Base-by-base conservation (phyloP, 805 yeast genomes). In the Pichia manshurica region DNA sequence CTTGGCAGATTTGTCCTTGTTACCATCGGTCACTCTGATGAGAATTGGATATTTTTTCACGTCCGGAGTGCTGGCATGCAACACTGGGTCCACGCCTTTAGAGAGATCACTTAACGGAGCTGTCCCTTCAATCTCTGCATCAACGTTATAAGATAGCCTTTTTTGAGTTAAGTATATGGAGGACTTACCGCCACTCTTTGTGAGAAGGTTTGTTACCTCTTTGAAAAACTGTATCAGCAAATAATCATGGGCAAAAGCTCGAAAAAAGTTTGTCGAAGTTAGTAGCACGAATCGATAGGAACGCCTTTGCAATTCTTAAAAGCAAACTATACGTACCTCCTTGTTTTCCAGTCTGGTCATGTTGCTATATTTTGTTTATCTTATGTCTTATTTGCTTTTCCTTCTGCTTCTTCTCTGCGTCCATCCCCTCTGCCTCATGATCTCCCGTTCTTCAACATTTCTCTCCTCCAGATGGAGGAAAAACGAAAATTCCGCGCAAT, bases 11-110 rank as follows among this genome's bases (percentile, higher is more conserved):
- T 77, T 77, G 39, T 76, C 75, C 37, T 63, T 62, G 20, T 69
- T 70, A 29, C 86, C 86, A 64, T 79, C 73, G 0, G 86, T 69
- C 45, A 85, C 77, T 62, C 96, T 76, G 53, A 89, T 73, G 40
- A 89, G 66, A 2, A 89, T 67, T 6, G 87, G 77, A 57, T 80
- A 86, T 29, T 42, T 49, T 20, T 46, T 53, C 1, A 34, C 12
- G 31, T 45, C 32, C 7, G 41, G 31, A 6, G 34, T 31, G 16
- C 17, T 34, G 42, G 44, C 33, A 36, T 45, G 49, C 8, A 53
- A 41, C 10, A 54, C 42, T 12, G 55, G 56, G 19, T 48, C 40
- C n/a, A 52, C 29, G 15, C 50, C 54, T 9, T 39, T 25, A 4
- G 55, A 47, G 31, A 56, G 47, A 46, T 59, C 57, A 13, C 46